Evolutionary conservation across 495 filamentous ascomycete genomes (phyloP), one percentile per base, ranked within the genome.

Genomic region (Hypoxylon fragiforme): DNA sequence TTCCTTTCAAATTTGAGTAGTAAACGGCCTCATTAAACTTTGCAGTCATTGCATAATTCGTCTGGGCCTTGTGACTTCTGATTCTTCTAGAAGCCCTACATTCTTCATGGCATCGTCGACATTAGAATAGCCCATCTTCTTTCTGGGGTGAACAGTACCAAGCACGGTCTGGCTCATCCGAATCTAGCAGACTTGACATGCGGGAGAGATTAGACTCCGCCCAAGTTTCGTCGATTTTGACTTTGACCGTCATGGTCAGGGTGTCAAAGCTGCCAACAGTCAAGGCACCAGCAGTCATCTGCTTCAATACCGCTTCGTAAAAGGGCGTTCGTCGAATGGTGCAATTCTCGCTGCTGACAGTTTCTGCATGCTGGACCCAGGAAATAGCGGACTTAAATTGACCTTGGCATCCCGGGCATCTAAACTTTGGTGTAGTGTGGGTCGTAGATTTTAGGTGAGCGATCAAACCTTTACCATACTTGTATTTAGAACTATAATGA

Each of bases 331-430:
- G 6, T 30, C 60, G 54, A 16, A 71, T 12, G 12, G 44, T 18
- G 51, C 68, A 71, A 6, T 42, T 60, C n/a, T 35, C 2, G 14
- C 8, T 22, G 19, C 34, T 50, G 30, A 69, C 63, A 1, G 63
- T 62, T 39, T 71, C 69, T 15, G 57, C 64, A 24, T 74, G 73
- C 46, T 70, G 66, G 7, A 63, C 61, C 26, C 71, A 57, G 9
- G 66, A 56, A 19, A 63, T 47, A 9, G 48, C 50, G 20, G 46
- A 54, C n/a, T 47, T 46, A 53, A 72, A 76, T 26, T 40, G 54
- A 0, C 21, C 37, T 22, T 48, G 45, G 49, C 73, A 76, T 20
- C 44, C 46, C 1, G 64, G 67, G 54, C 73, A 76, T 36, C 59
- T 50, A 3, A 72, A 51, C 9, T 48, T 57, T 3, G n/a, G 8